Evolutionary conservation across 352 stramenopile species (phyloP), one percentile per base, ranked within the genome.

Genomic region (Aphanomyces euteiches): DNA sequence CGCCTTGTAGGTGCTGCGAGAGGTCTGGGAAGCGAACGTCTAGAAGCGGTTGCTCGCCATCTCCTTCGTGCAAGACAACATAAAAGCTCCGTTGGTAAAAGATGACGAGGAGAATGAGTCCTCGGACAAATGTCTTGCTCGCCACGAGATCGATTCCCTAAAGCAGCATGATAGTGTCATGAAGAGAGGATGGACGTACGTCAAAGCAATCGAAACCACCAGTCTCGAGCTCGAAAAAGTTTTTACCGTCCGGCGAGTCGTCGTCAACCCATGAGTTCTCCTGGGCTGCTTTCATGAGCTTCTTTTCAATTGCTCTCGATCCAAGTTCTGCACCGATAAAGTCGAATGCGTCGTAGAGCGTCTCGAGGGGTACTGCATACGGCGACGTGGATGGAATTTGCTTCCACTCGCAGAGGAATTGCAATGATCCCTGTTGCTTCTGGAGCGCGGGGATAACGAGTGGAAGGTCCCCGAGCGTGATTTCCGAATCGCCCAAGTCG

Each of bases 151-250:
- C 88, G 13, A 96, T 76, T 38, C 82, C 67, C 67, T 73, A 69
- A 15, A 28, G 28, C 28, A 28, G 28, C 28, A 28, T 28, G 28
- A 28, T 0, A 28, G 28, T 2, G 28, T 28, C 28, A 2, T 28
- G 28, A 28, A 0, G 28, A 28, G 28, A 28, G 28, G 28, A 28
- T 1, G 8, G n/a, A 60, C 48, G 48, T 58, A 70, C 87, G 67
- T 93, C 87, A 61, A 93, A 93, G 72, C 86, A 92, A 41, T 93
- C 81, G 60, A 90, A 92, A n/a, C 85, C 86, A 38, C 88, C 83
- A 47, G 83, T 92, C 59, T 96, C 79, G n/a, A 98, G 74, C 77
- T 98, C 93, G 71, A 98, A 98, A 76, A 98, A 98, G 41, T 93
- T 90, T 54, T 85, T 87, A 15, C 65, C 45, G 37, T 80, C 80